These are phyloP conservation scores for Isoetes taiwanensis DNA, from an alignment of 75 land plant species.

Conservation along the genomic window DNA sequence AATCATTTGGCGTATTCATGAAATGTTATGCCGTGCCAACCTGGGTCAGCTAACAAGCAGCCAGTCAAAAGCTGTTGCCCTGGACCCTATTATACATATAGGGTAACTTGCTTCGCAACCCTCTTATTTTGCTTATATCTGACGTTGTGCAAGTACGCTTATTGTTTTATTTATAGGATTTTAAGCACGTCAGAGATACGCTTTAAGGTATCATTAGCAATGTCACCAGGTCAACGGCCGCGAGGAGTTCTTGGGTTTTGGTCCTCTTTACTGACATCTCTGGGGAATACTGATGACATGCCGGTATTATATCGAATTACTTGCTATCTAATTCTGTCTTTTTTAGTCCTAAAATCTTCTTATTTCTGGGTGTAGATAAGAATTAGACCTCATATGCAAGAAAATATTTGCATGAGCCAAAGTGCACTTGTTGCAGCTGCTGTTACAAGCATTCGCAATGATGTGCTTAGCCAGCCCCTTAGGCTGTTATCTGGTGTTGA, in stretches of 20 bases:
- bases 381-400: constrained; percentile 60
- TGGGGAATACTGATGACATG: constrained; percentile 95
- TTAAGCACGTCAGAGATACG: constrained; percentile 82
- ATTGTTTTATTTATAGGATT: constrained; percentile 30
- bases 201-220: constrained; percentile 69
- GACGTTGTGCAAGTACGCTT: neutral
- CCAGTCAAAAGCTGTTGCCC: constrained; percentile 60
- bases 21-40: constrained; percentile 69
- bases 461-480: constrained; percentile 90
- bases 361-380: constrained; percentile 34
- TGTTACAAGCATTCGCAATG: constrained; percentile 67
- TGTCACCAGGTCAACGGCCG: constrained; percentile 95
- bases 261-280: constrained; percentile 88
- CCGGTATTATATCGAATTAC: no score
- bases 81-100: constrained; percentile 83
- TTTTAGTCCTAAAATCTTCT: no score
- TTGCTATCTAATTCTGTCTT: no score
- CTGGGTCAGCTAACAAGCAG: constrained; percentile 35
- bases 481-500: constrained; percentile 87
- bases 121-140: neutral
- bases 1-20: constrained; percentile 94
- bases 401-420: constrained; percentile 79
- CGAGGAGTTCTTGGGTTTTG: constrained; percentile 97
- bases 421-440: constrained; percentile 67
- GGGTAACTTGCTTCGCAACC: constrained; percentile 31